A percentile compares a stretch with the other conserved stretches of the same genome.
These are phyloP conservation scores for Cladosporium sp. DNA, from an alignment of 2,329 filamentous ascomycete species.

Conservation along the genomic window DNA sequence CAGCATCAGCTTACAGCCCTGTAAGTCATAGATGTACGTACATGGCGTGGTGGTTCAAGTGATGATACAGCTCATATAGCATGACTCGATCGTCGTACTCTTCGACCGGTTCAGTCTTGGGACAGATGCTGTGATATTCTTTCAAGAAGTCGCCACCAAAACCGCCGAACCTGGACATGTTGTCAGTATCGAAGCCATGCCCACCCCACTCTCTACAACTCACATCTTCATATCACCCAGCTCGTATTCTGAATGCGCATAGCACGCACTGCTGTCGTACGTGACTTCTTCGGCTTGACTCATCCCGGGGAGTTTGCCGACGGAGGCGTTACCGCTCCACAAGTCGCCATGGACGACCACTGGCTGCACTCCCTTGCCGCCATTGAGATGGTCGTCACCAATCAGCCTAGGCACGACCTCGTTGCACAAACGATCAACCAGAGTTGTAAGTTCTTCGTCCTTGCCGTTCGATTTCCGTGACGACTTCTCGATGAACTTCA, in stretches of 20 bases:
- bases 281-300: constrained; percentile 69
- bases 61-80: constrained; percentile 85
- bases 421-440: constrained; percentile 65
- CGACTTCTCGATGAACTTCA: constrained; percentile 64
- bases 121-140: constrained; percentile 74
- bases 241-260: constrained; percentile 87
- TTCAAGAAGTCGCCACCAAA: constrained; percentile 71
- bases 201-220: not conserved
- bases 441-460: constrained; percentile 60
- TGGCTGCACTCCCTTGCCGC: constrained; percentile 63
- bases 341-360: constrained; percentile 88
- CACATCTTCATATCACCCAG: constrained; percentile 89
- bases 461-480: constrained; percentile 62
- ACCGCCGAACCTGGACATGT: constrained; percentile 67
- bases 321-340: constrained; percentile 84
- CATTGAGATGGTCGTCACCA: constrained; percentile 64
- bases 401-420: constrained; percentile 76
- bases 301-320: constrained; percentile 60
- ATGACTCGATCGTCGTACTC: constrained; percentile 83
- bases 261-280: constrained; percentile 78
- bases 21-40: not conserved
- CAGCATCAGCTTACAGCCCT: not conserved
- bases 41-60: constrained; percentile 82
- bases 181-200: not conserved
- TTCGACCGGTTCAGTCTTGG: constrained; percentile 74